These are phyloP conservation scores for Hymenotorrendiella dingleyae DNA, from an alignment of 2,329 filamentous ascomycete species.

Conservation along the genomic window DNA sequence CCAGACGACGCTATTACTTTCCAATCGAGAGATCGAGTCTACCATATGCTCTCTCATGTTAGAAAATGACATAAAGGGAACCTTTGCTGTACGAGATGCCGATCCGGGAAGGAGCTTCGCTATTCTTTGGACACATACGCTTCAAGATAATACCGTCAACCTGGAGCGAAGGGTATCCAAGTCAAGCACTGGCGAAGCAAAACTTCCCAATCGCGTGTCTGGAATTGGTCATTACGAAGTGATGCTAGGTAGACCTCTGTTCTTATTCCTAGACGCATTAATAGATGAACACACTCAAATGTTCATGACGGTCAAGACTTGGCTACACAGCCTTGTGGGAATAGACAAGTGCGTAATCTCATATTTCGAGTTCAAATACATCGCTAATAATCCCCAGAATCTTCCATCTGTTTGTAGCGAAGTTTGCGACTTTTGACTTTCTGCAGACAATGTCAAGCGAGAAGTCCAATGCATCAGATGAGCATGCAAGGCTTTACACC, in stretches of 20 bases:
- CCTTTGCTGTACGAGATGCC: conserved; percentile 42
- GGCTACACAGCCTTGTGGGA: conserved; percentile 65
- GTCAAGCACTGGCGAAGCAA: conserved; percentile 34
- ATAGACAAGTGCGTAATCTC: conserved; percentile 50
- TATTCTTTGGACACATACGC: conserved; percentile 75
- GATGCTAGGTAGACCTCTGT: conserved; percentile 74
- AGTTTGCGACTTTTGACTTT: conserved; percentile 51
- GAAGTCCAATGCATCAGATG: conserved; percentile 18
- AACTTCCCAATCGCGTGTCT: conserved; percentile 38
- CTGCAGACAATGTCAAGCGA: conserved; percentile 32
- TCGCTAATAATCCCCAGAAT: conserved; percentile 39
- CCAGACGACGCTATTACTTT: conserved; percentile 62
- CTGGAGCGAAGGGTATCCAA: conserved; percentile 45
- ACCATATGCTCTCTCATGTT: conserved; percentile 67
- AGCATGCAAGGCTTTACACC: conserved; percentile 33
- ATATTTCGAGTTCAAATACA: too few relatives aligned
- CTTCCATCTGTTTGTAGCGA: conserved; percentile 54
- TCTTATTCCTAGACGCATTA: conserved; percentile 75
- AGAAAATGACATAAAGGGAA: conserved; percentile 41
- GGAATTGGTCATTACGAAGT: conserved; percentile 60
- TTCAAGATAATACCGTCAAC: conserved; percentile 47
- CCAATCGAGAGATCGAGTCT: conserved; percentile 72
- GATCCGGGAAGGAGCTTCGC: conserved; percentile 66
- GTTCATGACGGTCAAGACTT: conserved; percentile 71
- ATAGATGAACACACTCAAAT: conserved; percentile 66